A percentile compares a stretch with the other conserved stretches of the same genome.
These are phyloP conservation scores for Fusarium albidum DNA, from an alignment of 2,329 filamentous ascomycete species.

Conservation along the genomic window DNA sequence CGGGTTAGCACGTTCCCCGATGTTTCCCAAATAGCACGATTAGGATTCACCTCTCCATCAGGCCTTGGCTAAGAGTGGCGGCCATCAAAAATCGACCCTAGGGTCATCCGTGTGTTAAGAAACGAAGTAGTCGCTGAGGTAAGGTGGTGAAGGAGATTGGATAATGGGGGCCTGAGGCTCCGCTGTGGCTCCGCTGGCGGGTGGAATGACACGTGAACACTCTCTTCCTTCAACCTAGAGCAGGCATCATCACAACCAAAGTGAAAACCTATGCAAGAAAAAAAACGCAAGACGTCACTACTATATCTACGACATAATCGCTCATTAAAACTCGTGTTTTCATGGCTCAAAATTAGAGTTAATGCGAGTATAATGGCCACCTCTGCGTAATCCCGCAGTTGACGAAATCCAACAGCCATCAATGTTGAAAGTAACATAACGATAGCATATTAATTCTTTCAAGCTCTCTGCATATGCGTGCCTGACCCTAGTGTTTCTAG, in stretches of 20 bases:
- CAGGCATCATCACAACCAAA: no score
- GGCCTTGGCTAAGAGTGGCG: not conserved
- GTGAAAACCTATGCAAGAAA: no score
- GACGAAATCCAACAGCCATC: constrained; percentile 7
- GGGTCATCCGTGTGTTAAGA: not conserved
- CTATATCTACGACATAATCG: constrained; percentile 19
- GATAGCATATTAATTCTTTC: constrained; percentile 5
- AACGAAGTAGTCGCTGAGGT: no score
- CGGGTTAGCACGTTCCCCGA: constrained; percentile 8
- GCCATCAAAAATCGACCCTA: constrained; percentile 1
- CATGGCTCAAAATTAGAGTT: constrained; percentile 20
- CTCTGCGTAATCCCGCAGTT: constrained; percentile 5
- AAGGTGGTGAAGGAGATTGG: not conserved
- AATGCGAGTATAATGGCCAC: constrained; percentile 11
- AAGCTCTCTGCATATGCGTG: constrained; percentile 19
- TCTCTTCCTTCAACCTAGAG: no score
- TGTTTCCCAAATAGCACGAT: not conserved
- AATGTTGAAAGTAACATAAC: constrained; percentile 9
- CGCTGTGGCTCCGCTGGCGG: not conserved
- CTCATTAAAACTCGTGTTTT: constrained; percentile 18
- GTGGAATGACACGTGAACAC: not conserved
- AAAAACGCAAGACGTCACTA: constrained; percentile 18
- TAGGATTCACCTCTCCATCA: constrained; percentile 10
- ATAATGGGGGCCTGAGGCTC: no score
- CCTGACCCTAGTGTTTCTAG: constrained; percentile 42